Evolutionary conservation across 1,284 basidiomycete genomes (phyloP), one percentile per base, ranked within the genome.

Genomic region (Boletus calvinii): DNA sequence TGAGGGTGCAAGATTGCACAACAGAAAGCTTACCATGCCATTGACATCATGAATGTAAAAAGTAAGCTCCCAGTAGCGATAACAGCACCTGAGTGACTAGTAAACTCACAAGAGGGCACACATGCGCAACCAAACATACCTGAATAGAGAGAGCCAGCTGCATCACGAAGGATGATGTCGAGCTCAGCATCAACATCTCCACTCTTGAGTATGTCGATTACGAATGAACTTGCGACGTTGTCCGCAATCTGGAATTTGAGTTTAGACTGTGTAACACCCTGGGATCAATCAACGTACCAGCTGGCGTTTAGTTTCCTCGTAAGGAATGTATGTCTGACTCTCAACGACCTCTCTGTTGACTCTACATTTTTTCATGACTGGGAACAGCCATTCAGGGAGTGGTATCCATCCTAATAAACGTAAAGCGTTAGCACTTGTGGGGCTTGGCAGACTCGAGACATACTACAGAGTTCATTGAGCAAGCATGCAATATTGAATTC

Each of bases 1-100:
- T 3, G 37, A 3, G 2, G 37, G n/a, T 22, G 11, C 6, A 5
- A 20, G 10, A 29, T 22, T 3, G 8, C 15, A 10, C 5, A 6
- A 46, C 17, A 15, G 26, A 22, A 13, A 35, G 24, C 13, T 51
- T 31, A 52, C 50, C 50, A 52, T 42, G 50, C 50, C 50, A 52
- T 52, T 8, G 48, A 26, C 39, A 52, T 40, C 50, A 52, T 36
- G 39, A 52, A 52, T 15, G 50, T 52, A n/a, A 52, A 40, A 37
- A 52, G n/a, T 20, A 52, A 32, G 20, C 38, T 50, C 12, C 50
- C 50, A 10, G 48, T 52, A 24, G 50, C 50, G 34, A 52, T 52
- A 42, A 52, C 48, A 24, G 50, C 50, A 32, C 50, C 50, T 52
- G 9, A 22, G 18, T 2, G 11, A 49, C 18, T 30, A 3, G 11